Conservation (phyloP, 2,329 filamentous ascomycete species). For the Penicillium paneum region DNA sequence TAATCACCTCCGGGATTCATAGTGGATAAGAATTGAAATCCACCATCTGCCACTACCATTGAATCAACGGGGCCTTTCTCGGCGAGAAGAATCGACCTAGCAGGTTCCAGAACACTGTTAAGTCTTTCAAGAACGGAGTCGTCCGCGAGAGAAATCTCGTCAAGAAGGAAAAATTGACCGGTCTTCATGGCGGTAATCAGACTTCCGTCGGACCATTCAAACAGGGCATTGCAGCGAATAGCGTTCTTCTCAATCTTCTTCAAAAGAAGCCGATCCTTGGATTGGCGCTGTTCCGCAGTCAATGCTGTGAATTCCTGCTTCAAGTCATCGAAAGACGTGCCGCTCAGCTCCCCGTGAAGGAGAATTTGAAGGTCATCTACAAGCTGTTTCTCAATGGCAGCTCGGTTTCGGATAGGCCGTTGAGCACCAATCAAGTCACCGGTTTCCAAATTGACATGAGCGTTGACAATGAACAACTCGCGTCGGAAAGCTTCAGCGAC, state of each 20-base stretch:
- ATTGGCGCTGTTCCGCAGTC: conserved; percentile 42
- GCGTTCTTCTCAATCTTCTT: conserved; percentile 47
- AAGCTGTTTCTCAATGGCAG: conserved; percentile 66
- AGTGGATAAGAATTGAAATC: conserved; percentile 94
- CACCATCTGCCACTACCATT: conserved; percentile 68
- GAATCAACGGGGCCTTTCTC: conserved; percentile 89
- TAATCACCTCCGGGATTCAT: conserved; percentile 99
- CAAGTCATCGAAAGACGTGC: conserved; percentile 53
- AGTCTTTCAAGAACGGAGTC: conserved; percentile 94
- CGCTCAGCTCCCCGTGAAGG: conserved; percentile 33
- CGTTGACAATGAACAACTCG: conserved; percentile 85
- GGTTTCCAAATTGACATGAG: conserved; percentile 97
- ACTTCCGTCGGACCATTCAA: conserved; percentile 94
- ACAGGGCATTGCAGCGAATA: conserved; percentile 74
- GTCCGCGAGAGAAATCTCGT: conserved; percentile 96
- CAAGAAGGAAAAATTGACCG: conserved; percentile 86
- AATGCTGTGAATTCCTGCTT: conserved; percentile 59
- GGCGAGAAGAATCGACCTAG: conserved; percentile 79
- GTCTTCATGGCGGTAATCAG: conserved; percentile 90
- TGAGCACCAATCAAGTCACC: conserved; percentile 96
- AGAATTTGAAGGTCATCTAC: conserved; percentile 56
- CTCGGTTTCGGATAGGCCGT: conserved; percentile 81
- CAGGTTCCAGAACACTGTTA: conserved; percentile 92
- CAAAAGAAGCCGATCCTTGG: conserved; percentile 50
- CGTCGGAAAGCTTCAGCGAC: conserved; percentile 76